Evolutionary conservation across 2,329 filamentous ascomycete species (phyloP), one percentile per base, ranked within the genome.

Genomic region (Emmonsiellopsis sp.): DNA sequence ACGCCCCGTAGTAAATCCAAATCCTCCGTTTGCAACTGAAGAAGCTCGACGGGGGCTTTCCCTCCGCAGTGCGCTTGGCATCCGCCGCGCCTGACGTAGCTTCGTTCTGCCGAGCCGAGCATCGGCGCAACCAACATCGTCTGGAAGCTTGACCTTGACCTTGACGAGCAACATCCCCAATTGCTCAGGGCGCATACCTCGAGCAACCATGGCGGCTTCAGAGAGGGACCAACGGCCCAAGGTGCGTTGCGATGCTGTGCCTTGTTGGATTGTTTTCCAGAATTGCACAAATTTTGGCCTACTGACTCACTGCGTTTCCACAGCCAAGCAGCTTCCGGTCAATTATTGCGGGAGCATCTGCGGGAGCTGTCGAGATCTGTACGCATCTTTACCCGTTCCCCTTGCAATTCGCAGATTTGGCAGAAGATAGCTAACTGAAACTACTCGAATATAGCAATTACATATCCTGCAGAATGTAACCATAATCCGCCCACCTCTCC

Each of bases 361-460:
- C 92, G 52, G 93, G 93, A 64, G 93, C 91, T 52, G 81, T 97
- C 60, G 92, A 98, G 74, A 97, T 97, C 69, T 83, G 87, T 91
- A 76, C 62, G 73, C 32, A 6, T 40, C 27, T 11, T 40, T 27
- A 17, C 7, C 21, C 2, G 9, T 40, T 14, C 52, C 33, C 7
- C 13, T 42, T 48, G 10, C n/a, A 36, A 6, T 14, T 46, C 21
- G 32, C 34, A 10, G 2, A 48, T 17, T 21, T 17, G 32, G 37
- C 2, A 37, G 45, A n/a, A 5, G 17, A 36, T 39, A 37, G 2
- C 14, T 48, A 17, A 48, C 45, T 33, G 9, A 33, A 36, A 27
- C 14, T 6, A 36, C 55, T 57, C 27, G 39, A 5, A 42, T 31
- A 47, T 48, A 85, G 82, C 90, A 57, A 94, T 95, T 63, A 95